A percentile compares a stretch with the other conserved stretches of the same genome.
Conservation (phyloP, 2,329 filamentous ascomycete genomes). For the Ceratocystis eucalypticola region DNA sequence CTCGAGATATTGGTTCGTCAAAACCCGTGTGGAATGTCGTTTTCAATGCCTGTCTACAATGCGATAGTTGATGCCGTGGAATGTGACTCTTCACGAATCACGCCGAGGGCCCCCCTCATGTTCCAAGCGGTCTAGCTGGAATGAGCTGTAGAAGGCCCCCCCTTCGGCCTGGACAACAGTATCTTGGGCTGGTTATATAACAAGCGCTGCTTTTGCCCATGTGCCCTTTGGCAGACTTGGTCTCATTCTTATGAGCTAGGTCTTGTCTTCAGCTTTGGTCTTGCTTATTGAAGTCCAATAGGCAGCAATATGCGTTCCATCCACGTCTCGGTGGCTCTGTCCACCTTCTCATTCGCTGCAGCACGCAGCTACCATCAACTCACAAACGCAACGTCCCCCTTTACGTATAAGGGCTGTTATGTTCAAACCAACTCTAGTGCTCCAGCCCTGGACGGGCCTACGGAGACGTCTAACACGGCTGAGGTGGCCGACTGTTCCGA, state of each 20-base stretch:
- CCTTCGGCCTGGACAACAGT: neutral
- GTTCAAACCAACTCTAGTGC: neutral
- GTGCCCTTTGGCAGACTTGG: too few species aligned
- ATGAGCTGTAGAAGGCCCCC: neutral
- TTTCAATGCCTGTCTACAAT: neutral
- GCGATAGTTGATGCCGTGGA: neutral
- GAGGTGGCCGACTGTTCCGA: neutral
- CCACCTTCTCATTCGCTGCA: neutral
- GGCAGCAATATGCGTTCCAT: neutral
- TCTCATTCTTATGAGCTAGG: neutral
- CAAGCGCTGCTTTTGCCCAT: neutral
- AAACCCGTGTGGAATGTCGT: neutral
- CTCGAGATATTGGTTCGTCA: neutral
- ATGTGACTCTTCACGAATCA: neutral
- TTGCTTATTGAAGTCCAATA: neutral
- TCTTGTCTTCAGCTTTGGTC: neutral
- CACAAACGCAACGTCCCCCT: neutral
- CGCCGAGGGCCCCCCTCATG: neutral
- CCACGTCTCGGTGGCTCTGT: neutral
- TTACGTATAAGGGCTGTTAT: slow-evolving; percentile 7
- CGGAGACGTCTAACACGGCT: neutral
- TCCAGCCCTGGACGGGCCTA: neutral
- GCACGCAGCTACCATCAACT: neutral
- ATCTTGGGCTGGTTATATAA: neutral
- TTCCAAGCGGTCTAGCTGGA: neutral